Evolutionary conservation across 1,284 basidiomycete genomes (phyloP).

Genomic region (Takashimella tepidaria): DNA sequence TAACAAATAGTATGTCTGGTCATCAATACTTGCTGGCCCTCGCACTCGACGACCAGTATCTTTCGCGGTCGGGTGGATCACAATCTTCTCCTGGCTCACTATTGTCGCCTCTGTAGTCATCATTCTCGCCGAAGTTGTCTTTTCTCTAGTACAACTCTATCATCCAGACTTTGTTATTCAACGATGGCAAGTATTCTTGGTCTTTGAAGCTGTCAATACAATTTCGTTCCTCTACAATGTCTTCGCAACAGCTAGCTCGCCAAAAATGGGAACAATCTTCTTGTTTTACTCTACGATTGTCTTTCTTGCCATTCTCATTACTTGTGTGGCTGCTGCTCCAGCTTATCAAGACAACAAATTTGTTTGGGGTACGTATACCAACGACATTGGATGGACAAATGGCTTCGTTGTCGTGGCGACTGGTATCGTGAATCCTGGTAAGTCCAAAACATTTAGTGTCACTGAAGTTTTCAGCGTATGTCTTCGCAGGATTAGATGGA

Average conservation of each 20-base stretch:
- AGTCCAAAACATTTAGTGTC: background rate
- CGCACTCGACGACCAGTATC: conserved; percentile 7
- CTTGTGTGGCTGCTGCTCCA: conserved; percentile 8
- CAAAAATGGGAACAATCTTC: conserved; percentile 14
- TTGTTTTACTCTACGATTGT: conserved; percentile 9
- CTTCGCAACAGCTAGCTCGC: conserved; percentile 8
- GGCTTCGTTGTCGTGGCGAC: conserved; percentile 15
- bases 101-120: conserved; percentile 19
- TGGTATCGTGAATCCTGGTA: conserved; percentile 11
- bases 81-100: conserved; percentile 17
- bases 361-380: conserved; percentile 5
- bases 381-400: conserved; percentile 7
- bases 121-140: conserved; percentile 15
- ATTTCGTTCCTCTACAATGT: conserved; percentile 15
- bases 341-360: conserved; percentile 6
- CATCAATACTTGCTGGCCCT: conserved; percentile 10
- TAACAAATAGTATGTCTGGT: conserved; percentile 9
- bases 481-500: conserved; percentile 12
- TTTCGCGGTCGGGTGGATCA: conserved; percentile 16
- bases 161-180: conserved; percentile 14
- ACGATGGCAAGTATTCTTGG: conserved; percentile 21
- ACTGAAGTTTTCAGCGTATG: conserved; percentile 4
- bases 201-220: conserved; percentile 14
- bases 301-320: conserved; percentile 16
- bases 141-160: conserved; percentile 12